phyloP scores from a whole-genome alignment of 2,329 filamentous ascomycete genomes.

The Ascochyta viciae-villosae region DNA sequence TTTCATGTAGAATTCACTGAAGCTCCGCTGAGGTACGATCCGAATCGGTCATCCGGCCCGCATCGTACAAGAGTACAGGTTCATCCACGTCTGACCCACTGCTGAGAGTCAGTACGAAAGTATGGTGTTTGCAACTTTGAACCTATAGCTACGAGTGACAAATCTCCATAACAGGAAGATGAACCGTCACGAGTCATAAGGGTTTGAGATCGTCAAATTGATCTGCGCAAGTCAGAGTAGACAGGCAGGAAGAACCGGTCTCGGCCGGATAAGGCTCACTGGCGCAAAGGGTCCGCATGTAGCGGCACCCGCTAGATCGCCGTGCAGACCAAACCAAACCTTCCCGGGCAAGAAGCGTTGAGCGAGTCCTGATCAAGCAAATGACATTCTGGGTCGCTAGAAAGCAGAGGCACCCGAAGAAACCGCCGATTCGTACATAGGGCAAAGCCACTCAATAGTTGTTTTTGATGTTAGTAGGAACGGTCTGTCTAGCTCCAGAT shows the following conservation, averaged over 20 bases:
- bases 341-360: background rate
- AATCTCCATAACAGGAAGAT: background rate
- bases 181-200: slow-evolving; percentile 7
- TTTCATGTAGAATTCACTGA: background rate
- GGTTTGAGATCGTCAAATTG: slow-evolving; percentile 6
- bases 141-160: background rate
- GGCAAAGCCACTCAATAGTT: slow-evolving; percentile 4
- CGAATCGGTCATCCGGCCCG: background rate
- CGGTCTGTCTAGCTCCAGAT: slow-evolving; percentile 3
- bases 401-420: slow-evolving; percentile 1
- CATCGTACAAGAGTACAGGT: background rate
- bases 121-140: background rate
- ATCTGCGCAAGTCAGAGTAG: slow-evolving; percentile 4
- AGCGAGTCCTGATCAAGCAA: background rate
- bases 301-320: slow-evolving; percentile 5
- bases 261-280: slow-evolving; percentile 8
- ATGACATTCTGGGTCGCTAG: slow-evolving; percentile 8
- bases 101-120: background rate
- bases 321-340: background rate
- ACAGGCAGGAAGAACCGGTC: slow-evolving; percentile 7
- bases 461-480: background rate
- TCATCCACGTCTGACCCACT: slow-evolving; percentile 3
- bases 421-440: slow-evolving; percentile 3
- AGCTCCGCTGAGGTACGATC: background rate
- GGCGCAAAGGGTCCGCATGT: slow-evolving; percentile 7